Conservation (phyloP, 495 filamentous ascomycete species). For the Letharia lupina region DNA sequence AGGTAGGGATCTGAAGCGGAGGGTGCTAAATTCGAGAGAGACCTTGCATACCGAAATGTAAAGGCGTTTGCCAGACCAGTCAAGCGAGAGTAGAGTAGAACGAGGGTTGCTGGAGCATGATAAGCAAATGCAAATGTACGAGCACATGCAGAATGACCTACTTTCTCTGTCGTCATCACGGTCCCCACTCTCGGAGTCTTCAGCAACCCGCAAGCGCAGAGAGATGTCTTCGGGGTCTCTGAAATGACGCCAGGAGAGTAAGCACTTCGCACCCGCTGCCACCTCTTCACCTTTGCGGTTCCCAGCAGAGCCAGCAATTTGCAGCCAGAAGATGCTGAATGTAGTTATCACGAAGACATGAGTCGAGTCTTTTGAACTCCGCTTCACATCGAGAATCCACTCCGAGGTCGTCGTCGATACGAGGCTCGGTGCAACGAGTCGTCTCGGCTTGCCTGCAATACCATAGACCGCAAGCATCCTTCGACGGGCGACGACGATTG, state of each 20-base stretch:
- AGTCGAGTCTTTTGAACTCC: slow-evolving; percentile 37
- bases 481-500: slow-evolving; percentile 41
- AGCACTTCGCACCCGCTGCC: slow-evolving; percentile 23
- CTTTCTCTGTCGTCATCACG: slow-evolving; percentile 25
- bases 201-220: slow-evolving; percentile 31
- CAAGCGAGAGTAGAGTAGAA: slow-evolving; percentile 40
- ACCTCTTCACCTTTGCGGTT: slow-evolving; percentile 14
- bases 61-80: slow-evolving; percentile 33
- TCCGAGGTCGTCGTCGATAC: slow-evolving; percentile 33
- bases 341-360: slow-evolving; percentile 52
- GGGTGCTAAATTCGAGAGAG: slow-evolving; percentile 20
- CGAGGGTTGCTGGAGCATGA: slow-evolving; percentile 25
- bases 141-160: slow-evolving; percentile 9
- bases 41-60: slow-evolving; percentile 28
- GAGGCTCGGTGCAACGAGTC: slow-evolving; percentile 32
- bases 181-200: slow-evolving; percentile 12
- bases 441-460: slow-evolving; percentile 25
- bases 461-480: slow-evolving; percentile 35
- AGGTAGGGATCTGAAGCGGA: slow-evolving; percentile 36
- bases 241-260: slow-evolving; percentile 39
- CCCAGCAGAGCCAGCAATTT: slow-evolving; percentile 21
- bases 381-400: slow-evolving; percentile 48
- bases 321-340: slow-evolving; percentile 36
- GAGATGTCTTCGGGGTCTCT: slow-evolving; percentile 41
- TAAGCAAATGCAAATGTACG: slow-evolving; percentile 7